Evolutionary conservation across 2,329 filamentous ascomycete genomes (phyloP).

Genomic region (Fusarium caatingaense): DNA sequence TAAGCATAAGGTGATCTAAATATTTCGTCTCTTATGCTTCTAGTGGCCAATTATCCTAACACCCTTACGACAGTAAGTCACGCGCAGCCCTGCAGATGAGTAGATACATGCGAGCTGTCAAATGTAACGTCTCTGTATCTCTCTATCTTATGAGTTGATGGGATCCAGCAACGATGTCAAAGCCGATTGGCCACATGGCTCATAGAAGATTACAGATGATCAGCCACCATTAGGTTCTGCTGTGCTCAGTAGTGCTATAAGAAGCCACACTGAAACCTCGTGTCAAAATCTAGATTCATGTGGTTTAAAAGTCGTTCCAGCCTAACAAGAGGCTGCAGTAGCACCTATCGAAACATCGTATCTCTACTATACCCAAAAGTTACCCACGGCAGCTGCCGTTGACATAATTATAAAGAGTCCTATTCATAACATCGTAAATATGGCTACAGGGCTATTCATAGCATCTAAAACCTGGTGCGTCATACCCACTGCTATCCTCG

Average conservation of each 20-base stretch:
- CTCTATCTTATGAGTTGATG: neutral
- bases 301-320: neutral
- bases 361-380: neutral
- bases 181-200: neutral
- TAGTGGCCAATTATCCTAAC: neutral
- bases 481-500: neutral
- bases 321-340: neutral
- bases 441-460: neutral
- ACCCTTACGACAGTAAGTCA: neutral
- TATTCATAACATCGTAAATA: neutral
- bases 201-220: neutral
- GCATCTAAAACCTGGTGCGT: neutral
- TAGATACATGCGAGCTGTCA: neutral
- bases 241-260: neutral
- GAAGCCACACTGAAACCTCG: neutral
- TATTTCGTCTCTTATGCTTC: neutral
- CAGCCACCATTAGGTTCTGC: neutral
- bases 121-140: neutral
- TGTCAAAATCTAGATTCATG: neutral
- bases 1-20: neutral
- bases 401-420: neutral
- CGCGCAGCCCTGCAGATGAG: neutral
- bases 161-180: neutral
- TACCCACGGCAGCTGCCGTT: neutral
- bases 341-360: neutral